These are phyloP conservation scores for Saccharomycopsis selenospora DNA, from an alignment of 805 yeast genomes.

Conservation along the genomic window DNA sequence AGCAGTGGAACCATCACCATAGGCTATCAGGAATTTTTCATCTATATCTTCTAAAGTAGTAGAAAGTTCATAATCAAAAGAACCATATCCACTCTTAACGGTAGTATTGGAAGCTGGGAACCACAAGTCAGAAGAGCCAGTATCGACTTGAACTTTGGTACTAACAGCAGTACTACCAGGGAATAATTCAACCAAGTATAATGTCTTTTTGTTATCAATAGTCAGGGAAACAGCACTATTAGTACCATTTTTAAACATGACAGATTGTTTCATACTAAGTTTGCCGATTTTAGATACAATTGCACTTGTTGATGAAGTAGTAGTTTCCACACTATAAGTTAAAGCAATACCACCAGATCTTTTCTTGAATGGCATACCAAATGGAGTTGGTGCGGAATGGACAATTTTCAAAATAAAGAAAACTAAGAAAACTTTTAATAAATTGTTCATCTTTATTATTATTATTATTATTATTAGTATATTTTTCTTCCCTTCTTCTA, in stretches of 20 bases:
- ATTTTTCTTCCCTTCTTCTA: no score
- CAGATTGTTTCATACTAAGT: neutral
- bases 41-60: neutral
- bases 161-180: slow-evolving; percentile 13
- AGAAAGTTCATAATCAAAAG: neutral
- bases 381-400: neutral
- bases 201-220: slow-evolving; percentile 7
- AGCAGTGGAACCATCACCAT: slow-evolving; percentile 14
- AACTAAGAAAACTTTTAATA: neutral
- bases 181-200: slow-evolving; percentile 11
- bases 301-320: neutral
- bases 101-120: slow-evolving; percentile 6
- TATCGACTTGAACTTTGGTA: slow-evolving; percentile 12
- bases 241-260: neutral
- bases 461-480: neutral
- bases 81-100: neutral
- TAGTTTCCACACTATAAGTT: neutral
- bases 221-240: slow-evolving; percentile 3
- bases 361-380: neutral
- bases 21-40: slow-evolving; percentile 9
- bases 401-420: neutral
- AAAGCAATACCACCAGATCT: neutral
- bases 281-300: neutral
- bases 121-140: slow-evolving; percentile 18
- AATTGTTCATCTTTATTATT: neutral